These are phyloP conservation scores for Ensete ventricosum DNA, from an alignment of 176 grass and related monocot species.

Conservation along the genomic window DNA sequence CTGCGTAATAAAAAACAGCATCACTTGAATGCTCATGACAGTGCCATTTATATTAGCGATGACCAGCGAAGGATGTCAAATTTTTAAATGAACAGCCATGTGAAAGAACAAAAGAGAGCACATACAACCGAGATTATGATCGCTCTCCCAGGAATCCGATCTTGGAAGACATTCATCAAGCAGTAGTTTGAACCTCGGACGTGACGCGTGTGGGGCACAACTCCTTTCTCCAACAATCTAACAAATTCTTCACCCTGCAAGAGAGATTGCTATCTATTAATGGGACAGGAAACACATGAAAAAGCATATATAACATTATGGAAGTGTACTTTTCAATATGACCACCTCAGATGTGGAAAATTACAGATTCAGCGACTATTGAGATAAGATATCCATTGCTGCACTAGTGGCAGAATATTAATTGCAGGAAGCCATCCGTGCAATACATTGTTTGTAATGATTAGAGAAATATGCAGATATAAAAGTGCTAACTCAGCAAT, in stretches of 20 bases:
- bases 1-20: conserved; percentile 26
- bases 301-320: background rate
- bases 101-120: conserved; percentile 11
- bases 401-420: background rate
- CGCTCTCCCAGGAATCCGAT: conserved; percentile 79
- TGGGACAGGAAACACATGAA: background rate
- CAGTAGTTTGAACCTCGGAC: conserved; percentile 96
- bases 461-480: background rate
- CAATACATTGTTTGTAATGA: background rate
- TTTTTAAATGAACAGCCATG: background rate
- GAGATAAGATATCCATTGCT: too few relatives aligned
- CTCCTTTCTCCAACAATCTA: conserved; percentile 52
- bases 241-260: conserved; percentile 85
- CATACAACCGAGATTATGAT: conserved; percentile 90
- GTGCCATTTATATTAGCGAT: conserved; percentile 2
- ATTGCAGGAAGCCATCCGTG: background rate
- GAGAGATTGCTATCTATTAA: conserved; percentile 13
- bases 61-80: background rate
- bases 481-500: background rate
- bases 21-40: background rate
- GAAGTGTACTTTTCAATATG: background rate
- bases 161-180: conserved; percentile 82
- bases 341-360: too few relatives aligned
- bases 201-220: conserved; percentile 58
- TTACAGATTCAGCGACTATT: too few relatives aligned